Conservation (phyloP, 768 basidiomycete genomes). For the Lactarius trivialis region DNA sequence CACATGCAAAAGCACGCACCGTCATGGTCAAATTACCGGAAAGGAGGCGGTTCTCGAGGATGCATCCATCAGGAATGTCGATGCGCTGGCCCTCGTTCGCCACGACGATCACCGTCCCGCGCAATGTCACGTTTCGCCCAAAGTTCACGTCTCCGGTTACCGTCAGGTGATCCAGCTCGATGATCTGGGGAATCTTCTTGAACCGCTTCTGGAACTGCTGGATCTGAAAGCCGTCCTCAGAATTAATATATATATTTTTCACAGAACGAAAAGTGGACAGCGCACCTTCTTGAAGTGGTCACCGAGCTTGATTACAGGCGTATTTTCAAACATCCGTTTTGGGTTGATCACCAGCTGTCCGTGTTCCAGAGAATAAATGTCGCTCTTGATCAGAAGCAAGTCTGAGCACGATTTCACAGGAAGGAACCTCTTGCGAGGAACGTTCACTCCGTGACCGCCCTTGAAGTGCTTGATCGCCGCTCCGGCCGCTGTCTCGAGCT, state of each 20-base stretch:
- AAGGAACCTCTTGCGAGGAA: conserved; percentile 90
- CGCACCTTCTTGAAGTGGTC: conserved; percentile 93
- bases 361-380: conserved; percentile 86
- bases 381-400: conserved; percentile 83
- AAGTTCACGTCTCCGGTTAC: conserved; percentile 90
- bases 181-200: conserved; percentile 86
- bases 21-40: conserved; percentile 86
- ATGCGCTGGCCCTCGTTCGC: conserved; percentile 74
- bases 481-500: conserved; percentile 59
- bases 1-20: conserved; percentile 27
- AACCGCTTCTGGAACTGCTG: conserved; percentile 91
- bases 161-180: conserved; percentile 91
- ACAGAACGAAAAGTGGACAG: background rate
- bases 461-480: conserved; percentile 93
- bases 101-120: conserved; percentile 84
- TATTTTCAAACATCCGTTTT: conserved; percentile 73
- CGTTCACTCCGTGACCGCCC: conserved; percentile 90
- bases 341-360: conserved; percentile 84
- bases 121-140: conserved; percentile 77
- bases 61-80: conserved; percentile 68
- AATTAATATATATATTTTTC: no score
- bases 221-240: conserved; percentile 38
- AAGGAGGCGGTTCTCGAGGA: conserved; percentile 66
- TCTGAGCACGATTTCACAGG: conserved; percentile 87
- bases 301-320: conserved; percentile 95